Conservation (phyloP, 352 stramenopile genomes). For the Pythium periplocum region DNA sequence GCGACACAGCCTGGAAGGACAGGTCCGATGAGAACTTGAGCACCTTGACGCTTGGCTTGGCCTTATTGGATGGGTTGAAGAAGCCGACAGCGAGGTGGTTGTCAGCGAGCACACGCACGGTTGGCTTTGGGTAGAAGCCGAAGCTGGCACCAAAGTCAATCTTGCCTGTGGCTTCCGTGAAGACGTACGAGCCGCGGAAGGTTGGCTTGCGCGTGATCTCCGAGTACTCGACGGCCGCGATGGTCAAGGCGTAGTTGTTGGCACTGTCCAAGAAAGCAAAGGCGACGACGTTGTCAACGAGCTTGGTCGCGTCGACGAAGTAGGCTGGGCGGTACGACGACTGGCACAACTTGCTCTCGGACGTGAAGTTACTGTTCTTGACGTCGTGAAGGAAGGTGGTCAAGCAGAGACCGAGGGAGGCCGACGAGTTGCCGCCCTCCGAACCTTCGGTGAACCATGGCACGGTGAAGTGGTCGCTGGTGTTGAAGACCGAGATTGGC, state of each 20-base stretch:
- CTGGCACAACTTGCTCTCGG: conserved; percentile 40
- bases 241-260: conserved; percentile 74
- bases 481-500: conserved; percentile 57
- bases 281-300: conserved; percentile 54
- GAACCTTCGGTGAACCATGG: conserved; percentile 59
- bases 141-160: conserved; percentile 65
- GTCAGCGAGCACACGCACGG: conserved; percentile 43
- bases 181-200: conserved; percentile 68
- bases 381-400: conserved; percentile 28
- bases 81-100: conserved; percentile 60
- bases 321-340: conserved; percentile 53
- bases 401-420: conserved; percentile 52
- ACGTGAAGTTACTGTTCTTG: conserved; percentile 22
- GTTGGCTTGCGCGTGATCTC: conserved; percentile 39
- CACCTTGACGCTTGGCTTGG: conserved; percentile 72
- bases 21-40: conserved; percentile 59
- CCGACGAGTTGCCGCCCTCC: conserved; percentile 26
- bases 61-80: conserved; percentile 67
- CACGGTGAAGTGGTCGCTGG: conserved; percentile 52
- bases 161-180: conserved; percentile 45
- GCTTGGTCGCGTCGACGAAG: conserved; percentile 62
- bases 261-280: conserved; percentile 64
- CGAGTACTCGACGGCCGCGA: conserved; percentile 66
- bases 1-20: conserved; percentile 42
- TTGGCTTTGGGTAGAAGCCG: conserved; percentile 67